A percentile compares a stretch with the other conserved stretches of the same genome.
Conservation (phyloP, 208 protist genomes). For the Trypanosoma rangeli region DNA sequence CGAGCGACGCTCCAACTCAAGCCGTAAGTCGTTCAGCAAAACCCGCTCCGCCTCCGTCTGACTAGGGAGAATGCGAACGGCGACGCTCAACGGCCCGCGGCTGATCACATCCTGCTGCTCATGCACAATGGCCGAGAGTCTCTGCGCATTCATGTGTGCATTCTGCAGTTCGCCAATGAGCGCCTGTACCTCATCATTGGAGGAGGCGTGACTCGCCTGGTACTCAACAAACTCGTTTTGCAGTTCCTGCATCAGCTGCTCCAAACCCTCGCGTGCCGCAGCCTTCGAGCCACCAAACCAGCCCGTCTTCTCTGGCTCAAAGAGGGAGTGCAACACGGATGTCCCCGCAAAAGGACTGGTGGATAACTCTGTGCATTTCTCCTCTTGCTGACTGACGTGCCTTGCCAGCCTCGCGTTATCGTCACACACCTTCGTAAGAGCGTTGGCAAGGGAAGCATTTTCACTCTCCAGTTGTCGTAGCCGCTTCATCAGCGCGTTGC, state of each 20-base stretch:
- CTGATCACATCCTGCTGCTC: constrained; percentile 70
- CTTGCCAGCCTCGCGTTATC: constrained; percentile 65
- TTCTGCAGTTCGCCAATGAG: constrained; percentile 65
- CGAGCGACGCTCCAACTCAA: constrained; percentile 39
- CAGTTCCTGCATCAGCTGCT: constrained; percentile 60
- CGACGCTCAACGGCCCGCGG: constrained; percentile 35
- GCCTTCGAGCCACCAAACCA: constrained; percentile 80
- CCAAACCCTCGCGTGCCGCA: constrained; percentile 58
- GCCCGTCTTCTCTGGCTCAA: constrained; percentile 74
- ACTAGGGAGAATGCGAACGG: constrained; percentile 43
- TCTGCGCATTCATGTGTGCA: constrained; percentile 55
- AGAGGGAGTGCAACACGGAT: constrained; percentile 68
- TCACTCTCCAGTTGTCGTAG: constrained; percentile 71
- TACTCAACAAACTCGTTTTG: constrained; percentile 79
- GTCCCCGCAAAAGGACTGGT: constrained; percentile 38
- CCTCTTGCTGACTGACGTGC: constrained; percentile 34
- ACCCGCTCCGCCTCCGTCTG: constrained; percentile 30
- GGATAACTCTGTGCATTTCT: constrained; percentile 46
- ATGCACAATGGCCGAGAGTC: constrained; percentile 54
- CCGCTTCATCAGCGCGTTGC: constrained; percentile 57
- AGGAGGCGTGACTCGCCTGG: constrained; percentile 65
- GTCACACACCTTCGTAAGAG: constrained; percentile 76
- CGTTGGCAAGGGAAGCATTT: constrained; percentile 49
- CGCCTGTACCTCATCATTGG: constrained; percentile 80
- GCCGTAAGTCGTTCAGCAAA: constrained; percentile 39